These are phyloP conservation scores for Nitzschia sp. DNA, from an alignment of 108 stramenopile species.

Conservation along the genomic window DNA sequence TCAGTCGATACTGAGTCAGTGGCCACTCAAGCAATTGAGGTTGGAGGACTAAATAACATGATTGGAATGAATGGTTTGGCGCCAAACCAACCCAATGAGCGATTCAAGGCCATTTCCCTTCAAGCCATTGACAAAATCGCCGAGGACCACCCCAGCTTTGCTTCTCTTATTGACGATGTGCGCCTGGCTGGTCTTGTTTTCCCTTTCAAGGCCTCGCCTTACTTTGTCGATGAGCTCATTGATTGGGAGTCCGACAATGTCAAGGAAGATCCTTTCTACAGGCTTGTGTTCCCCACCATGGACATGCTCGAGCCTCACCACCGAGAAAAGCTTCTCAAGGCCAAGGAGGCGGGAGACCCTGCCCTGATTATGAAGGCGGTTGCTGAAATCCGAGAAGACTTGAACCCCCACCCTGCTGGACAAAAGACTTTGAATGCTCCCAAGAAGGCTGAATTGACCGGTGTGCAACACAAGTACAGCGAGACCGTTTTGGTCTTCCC, in stretches of 20 bases:
- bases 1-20: conserved; percentile 14
- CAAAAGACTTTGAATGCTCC: conserved; percentile 64
- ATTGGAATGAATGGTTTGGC: conserved; percentile 39
- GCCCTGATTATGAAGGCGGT: conserved; percentile 35
- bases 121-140: conserved; percentile 50
- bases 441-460: conserved; percentile 41
- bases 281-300: conserved; percentile 53
- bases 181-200: conserved; percentile 50
- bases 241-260: conserved; percentile 54
- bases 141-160: conserved; percentile 44
- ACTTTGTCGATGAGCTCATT: conserved; percentile 57
- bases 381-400: conserved; percentile 44
- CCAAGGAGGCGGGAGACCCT: conserved; percentile 41
- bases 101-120: conserved; percentile 55
- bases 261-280: conserved; percentile 50
- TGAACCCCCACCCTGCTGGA: conserved; percentile 72
- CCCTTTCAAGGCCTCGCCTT: conserved; percentile 63
- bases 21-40: conserved; percentile 26
- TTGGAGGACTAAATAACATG: conserved; percentile 42
- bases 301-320: conserved; percentile 51
- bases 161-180: conserved; percentile 44
- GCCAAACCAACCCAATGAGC: conserved; percentile 39
- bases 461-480: conserved; percentile 69
- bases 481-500: conserved; percentile 65
- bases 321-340: conserved; percentile 35